phyloP scores from a whole-genome alignment of 2,329 filamentous ascomycete species.

The Didymella pomorum region DNA sequence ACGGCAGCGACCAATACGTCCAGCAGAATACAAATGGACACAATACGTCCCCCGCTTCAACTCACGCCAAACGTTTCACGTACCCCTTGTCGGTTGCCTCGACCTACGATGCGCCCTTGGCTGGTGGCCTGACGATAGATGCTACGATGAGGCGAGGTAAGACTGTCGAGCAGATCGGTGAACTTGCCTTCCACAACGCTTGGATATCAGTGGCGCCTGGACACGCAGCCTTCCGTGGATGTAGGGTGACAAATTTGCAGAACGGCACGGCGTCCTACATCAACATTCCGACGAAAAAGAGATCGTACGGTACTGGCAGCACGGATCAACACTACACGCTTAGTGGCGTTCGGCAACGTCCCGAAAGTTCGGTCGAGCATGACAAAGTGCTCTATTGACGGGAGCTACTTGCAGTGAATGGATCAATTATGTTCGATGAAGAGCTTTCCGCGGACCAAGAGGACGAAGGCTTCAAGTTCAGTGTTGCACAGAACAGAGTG shows the following conservation, averaged over 20 bases:
- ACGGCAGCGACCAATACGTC: slow-evolving; percentile 63
- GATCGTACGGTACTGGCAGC: slow-evolving; percentile 62
- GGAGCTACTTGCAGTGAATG: slow-evolving; percentile 64
- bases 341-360: slow-evolving; percentile 51
- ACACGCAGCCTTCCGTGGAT: slow-evolving; percentile 45
- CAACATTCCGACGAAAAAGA: slow-evolving; percentile 56
- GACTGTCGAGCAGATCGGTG: slow-evolving; percentile 55
- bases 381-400: slow-evolving; percentile 63
- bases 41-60: slow-evolving; percentile 49
- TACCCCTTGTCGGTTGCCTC: slow-evolving; percentile 70
- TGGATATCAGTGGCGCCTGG: slow-evolving; percentile 62
- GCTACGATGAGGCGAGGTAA: slow-evolving; percentile 61
- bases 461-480: not conserved
- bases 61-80: slow-evolving; percentile 57
- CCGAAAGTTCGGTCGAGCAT: slow-evolving; percentile 18
- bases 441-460: not conserved
- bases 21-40: slow-evolving; percentile 61
- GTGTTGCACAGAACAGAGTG: slow-evolving; percentile 6
- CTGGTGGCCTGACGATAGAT: slow-evolving; percentile 55
- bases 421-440: slow-evolving; percentile 59
- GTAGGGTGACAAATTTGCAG: slow-evolving; percentile 60
- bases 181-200: slow-evolving; percentile 66
- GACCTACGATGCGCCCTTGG: slow-evolving; percentile 54
- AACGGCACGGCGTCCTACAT: slow-evolving; percentile 66
- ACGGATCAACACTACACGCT: slow-evolving; percentile 67